A percentile compares a stretch with the other conserved stretches of the same genome.
These are phyloP conservation scores for Flaveria bidentis DNA, from an alignment of 129 eudicot species.

Conservation along the genomic window DNA sequence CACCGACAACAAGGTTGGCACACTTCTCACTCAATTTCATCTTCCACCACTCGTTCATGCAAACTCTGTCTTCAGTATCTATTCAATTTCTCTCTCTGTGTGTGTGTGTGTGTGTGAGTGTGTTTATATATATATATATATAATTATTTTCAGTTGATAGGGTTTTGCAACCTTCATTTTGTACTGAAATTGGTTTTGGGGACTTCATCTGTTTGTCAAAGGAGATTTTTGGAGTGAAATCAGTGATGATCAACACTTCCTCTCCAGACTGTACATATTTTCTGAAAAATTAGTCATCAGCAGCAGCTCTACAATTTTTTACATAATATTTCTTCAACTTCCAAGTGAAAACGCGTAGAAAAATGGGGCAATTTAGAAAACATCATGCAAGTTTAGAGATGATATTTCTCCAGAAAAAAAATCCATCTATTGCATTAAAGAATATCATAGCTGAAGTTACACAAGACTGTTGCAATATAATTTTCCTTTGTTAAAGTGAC, in stretches of 20 bases:
- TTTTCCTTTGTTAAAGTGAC: no score
- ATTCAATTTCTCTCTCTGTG: not conserved
- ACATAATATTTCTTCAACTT: not conserved
- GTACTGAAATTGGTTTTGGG: not conserved
- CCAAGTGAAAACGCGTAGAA: not conserved
- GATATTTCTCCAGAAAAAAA: not conserved
- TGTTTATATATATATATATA: no score
- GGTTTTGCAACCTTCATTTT: conserved; percentile 5
- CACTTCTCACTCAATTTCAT: not conserved
- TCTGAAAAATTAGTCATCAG: not conserved
- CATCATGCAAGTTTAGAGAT: not conserved
- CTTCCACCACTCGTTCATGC: not conserved
- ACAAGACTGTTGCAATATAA: no score
- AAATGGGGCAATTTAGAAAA: not conserved
- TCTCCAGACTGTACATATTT: not conserved
- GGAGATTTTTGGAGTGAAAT: conserved; percentile 17
- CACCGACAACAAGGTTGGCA: no score
- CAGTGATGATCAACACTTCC: conserved; percentile 4
- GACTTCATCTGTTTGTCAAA: conserved; percentile 24
- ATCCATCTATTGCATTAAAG: not conserved
- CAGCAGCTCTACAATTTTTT: not conserved
- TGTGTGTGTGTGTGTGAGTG: not conserved
- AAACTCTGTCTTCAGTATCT: conserved; percentile 15
- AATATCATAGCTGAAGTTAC: no score
- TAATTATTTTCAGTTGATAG: not conserved